Evolutionary conservation across 2,329 filamentous ascomycete species (phyloP).

Genomic region (Huntiella decipiens): DNA sequence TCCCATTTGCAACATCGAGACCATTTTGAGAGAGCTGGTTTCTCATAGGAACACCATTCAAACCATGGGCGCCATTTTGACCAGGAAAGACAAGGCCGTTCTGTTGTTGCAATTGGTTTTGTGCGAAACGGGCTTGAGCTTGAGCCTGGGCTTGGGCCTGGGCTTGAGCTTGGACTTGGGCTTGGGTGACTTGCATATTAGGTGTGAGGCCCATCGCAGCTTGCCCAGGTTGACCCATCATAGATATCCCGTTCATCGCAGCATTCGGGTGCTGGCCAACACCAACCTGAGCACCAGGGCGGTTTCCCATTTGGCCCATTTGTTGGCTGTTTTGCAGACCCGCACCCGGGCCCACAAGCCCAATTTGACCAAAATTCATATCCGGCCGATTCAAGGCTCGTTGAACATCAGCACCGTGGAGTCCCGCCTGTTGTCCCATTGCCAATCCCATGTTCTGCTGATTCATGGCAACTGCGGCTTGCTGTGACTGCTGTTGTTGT

Average conservation of each 20-base stretch:
- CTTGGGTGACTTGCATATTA: neutral
- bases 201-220: neutral
- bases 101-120: no score
- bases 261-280: neutral
- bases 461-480: constrained; percentile 17
- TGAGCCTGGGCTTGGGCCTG: no score
- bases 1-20: no score
- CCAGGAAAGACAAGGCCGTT: no score
- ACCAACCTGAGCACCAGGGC: neutral
- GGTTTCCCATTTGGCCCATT: constrained; percentile 1
- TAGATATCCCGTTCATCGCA: neutral
- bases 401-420: constrained; percentile 20
- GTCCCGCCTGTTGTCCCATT: constrained; percentile 28
- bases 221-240: no score
- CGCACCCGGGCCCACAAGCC: neutral
- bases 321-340: constrained; percentile 1
- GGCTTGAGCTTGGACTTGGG: no score
- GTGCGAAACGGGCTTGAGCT: no score
- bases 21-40: no score
- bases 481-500: neutral
- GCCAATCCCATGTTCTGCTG: constrained; percentile 24
- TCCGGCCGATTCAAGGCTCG: constrained; percentile 1
- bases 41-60: no score
- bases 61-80: no score
- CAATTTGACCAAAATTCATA: neutral